These are phyloP conservation scores for Phytophthora fragariae DNA, from an alignment of 352 stramenopile genomes.

Conservation along the genomic window DNA sequence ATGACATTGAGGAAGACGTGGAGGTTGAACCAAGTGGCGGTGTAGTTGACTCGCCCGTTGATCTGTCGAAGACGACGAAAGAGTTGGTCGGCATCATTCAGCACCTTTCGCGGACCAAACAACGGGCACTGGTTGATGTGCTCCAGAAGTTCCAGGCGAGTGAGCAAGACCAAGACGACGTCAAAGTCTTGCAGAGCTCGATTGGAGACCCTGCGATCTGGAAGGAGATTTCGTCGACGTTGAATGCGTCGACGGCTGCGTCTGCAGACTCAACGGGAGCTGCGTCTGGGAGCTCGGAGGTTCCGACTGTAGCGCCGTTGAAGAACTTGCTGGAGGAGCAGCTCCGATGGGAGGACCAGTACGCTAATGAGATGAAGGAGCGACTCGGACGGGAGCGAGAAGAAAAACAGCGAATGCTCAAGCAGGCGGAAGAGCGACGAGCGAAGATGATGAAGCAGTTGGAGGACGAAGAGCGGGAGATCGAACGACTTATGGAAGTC, in stretches of 20 bases:
- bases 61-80: constrained; percentile 60
- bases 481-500: constrained; percentile 69
- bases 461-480: constrained; percentile 76
- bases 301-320: constrained; percentile 20
- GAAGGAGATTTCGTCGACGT: constrained; percentile 63
- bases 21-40: constrained; percentile 7
- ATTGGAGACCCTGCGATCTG: constrained; percentile 81
- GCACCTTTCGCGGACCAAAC: constrained; percentile 73
- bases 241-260: constrained; percentile 28
- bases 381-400: constrained; percentile 52
- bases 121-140: constrained; percentile 64
- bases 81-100: constrained; percentile 75
- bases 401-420: constrained; percentile 58
- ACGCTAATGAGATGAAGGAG: constrained; percentile 58
- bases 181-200: constrained; percentile 60
- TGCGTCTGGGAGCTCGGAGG: background rate
- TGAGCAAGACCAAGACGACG: constrained; percentile 57
- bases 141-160: constrained; percentile 72
- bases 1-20: constrained; percentile 38
- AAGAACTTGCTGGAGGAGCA: constrained; percentile 70
- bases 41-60: background rate
- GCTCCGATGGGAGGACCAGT: constrained; percentile 67
- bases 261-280: background rate
- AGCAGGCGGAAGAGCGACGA: constrained; percentile 60
- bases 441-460: constrained; percentile 69